These are phyloP conservation scores for Zygoascus flipseniorum DNA, from an alignment of 805 yeast genomes.

Conservation along the genomic window DNA sequence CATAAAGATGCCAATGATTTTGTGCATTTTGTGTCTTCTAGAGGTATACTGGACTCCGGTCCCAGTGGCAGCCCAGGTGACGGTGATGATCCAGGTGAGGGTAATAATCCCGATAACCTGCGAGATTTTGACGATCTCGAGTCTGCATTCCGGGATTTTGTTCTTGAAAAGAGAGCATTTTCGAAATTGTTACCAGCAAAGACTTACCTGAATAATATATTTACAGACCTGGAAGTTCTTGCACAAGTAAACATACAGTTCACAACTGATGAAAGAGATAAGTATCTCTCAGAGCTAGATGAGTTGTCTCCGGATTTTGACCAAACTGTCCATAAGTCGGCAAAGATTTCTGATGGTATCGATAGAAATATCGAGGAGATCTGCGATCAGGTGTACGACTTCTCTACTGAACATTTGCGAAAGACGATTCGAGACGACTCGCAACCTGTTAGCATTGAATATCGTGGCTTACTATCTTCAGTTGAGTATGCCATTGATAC, in stretches of 20 bases:
- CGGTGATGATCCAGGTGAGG: conserved; percentile 32
- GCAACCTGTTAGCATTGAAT: conserved; percentile 43
- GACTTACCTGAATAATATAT: conserved; percentile 65
- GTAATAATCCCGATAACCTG: conserved; percentile 21
- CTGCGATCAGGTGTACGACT: conserved; percentile 49
- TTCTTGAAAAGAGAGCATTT: conserved; percentile 78
- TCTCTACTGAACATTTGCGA: conserved; percentile 46
- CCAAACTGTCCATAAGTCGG: conserved; percentile 42
- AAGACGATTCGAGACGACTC: conserved; percentile 46
- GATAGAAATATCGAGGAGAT: conserved; percentile 56
- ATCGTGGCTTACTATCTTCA: conserved; percentile 54
- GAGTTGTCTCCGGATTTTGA: conserved; percentile 59
- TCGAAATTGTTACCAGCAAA: conserved; percentile 91
- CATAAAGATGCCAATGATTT: conserved; percentile 82
- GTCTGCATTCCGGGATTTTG: conserved; percentile 73
- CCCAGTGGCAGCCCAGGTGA: conserved; percentile 32
- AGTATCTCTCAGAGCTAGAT: conserved; percentile 41
- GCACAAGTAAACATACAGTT: conserved; percentile 55
- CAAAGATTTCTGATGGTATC: conserved; percentile 47
- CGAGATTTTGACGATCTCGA: conserved; percentile 68
- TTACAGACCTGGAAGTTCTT: conserved; percentile 54
- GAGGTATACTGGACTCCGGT: conserved; percentile 33
- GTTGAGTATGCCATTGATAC: conserved; percentile 64
- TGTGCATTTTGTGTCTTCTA: conserved; percentile 83
- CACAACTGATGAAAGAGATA: conserved; percentile 41